These are phyloP conservation scores for Mucor ambiguus DNA, from an alignment of 371 early-diverging fungal genomes.

Conservation along the genomic window DNA sequence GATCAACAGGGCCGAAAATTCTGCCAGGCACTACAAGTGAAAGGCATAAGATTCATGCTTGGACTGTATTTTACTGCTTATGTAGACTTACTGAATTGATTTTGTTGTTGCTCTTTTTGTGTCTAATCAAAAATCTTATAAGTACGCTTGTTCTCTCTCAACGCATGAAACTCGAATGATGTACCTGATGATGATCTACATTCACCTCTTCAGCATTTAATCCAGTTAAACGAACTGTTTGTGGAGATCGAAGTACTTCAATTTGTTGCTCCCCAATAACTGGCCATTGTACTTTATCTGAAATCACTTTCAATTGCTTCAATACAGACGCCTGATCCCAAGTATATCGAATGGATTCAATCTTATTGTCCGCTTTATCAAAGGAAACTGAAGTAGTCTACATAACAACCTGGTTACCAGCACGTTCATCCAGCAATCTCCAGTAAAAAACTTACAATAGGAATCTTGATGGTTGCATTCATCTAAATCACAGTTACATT, in stretches of 20 bases:
- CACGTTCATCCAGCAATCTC: not conserved
- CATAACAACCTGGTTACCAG: not conserved
- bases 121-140: not conserved
- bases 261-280: constrained; percentile 40
- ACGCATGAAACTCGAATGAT: not conserved
- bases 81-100: constrained; percentile 1
- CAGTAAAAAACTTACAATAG: constrained; percentile 29
- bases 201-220: constrained; percentile 23
- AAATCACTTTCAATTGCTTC: constrained; percentile 41
- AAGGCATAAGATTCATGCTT: not conserved
- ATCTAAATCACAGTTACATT: constrained; percentile 18
- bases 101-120: constrained; percentile 6
- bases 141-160: not conserved
- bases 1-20: constrained; percentile 43
- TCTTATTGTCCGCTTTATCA: constrained; percentile 25
- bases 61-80: not conserved
- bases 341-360: constrained; percentile 36
- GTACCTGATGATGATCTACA: constrained; percentile 25
- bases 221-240: constrained; percentile 14
- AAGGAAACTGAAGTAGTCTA: constrained; percentile 47
- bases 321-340: constrained; percentile 55
- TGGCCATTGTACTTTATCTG: constrained; percentile 38
- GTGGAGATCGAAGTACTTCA: constrained; percentile 28
- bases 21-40: constrained; percentile 32
- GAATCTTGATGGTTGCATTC: constrained; percentile 36